phyloP scores from a whole-genome alignment of 1,284 basidiomycete species.

The Coniferiporia sulphurascens region DNA sequence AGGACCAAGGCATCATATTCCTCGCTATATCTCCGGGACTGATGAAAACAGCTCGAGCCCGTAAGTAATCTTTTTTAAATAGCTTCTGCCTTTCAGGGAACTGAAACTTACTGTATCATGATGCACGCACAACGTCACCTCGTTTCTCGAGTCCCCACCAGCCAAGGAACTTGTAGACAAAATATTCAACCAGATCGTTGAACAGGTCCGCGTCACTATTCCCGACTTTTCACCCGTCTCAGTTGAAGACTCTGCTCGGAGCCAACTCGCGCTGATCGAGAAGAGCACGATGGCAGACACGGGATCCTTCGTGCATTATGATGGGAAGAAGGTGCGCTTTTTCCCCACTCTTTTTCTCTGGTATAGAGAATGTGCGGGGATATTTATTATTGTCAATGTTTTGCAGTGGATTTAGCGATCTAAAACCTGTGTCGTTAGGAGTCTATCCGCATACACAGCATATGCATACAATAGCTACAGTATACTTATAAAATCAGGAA shows the following conservation, averaged over 20 bases:
- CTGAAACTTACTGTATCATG: too few relatives aligned
- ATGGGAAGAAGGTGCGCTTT: neutral
- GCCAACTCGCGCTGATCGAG: conserved; percentile 6
- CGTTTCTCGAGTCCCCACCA: neutral
- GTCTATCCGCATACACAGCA: too few relatives aligned
- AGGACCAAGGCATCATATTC: conserved; percentile 23
- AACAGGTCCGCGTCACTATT: neutral
- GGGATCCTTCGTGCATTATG: conserved; percentile 1
- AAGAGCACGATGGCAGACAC: neutral
- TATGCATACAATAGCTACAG: too few relatives aligned
- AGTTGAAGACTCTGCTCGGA: conserved; percentile 3
- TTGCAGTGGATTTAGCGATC: too few relatives aligned
- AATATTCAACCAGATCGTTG: neutral
- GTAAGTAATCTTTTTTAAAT: conserved; percentile 6
- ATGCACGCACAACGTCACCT: too few relatives aligned
- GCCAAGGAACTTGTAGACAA: neutral
- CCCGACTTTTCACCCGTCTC: conserved; percentile 3
- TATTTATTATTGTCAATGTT: too few relatives aligned
- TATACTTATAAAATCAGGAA: too few relatives aligned
- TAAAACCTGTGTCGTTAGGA: too few relatives aligned
- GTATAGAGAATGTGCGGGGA: too few relatives aligned
- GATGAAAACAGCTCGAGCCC: conserved; percentile 20
- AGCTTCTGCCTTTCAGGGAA: neutral
- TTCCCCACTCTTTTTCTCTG: neutral
- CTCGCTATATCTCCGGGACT: conserved; percentile 23